Conservation (phyloP, 495 filamentous ascomycete species). For the Pyrenula massariospora region DNA sequence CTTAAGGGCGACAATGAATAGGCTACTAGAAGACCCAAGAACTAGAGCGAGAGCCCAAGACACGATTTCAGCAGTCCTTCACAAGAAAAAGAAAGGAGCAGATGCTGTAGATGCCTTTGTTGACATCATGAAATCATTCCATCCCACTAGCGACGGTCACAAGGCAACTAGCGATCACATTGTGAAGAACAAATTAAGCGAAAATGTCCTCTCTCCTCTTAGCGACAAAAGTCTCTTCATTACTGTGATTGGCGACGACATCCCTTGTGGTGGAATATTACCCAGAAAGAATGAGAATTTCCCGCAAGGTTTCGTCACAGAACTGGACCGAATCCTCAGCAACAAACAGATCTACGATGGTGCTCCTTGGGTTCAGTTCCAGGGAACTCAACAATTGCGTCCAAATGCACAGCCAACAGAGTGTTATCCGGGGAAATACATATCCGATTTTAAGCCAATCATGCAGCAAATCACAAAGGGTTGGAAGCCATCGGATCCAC, state of each 20-base stretch:
- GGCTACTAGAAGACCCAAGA: too few relatives aligned
- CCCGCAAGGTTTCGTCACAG: too few relatives aligned
- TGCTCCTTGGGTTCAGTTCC: not conserved
- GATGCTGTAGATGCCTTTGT: not conserved
- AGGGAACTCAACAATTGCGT: not conserved
- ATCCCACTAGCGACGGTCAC: not conserved
- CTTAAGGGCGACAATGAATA: too few relatives aligned
- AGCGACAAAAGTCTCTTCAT: not conserved
- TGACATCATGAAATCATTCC: not conserved
- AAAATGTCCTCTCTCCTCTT: not conserved
- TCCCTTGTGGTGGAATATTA: not conserved
- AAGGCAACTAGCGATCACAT: not conserved
- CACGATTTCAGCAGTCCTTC: not conserved
- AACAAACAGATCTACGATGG: not conserved
- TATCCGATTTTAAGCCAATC: not conserved
- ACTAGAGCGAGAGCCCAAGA: not conserved
- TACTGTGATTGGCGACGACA: not conserved
- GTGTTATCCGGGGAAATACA: not conserved
- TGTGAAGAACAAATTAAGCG: not conserved
- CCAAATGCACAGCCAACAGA: not conserved
- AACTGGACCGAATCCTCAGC: too few relatives aligned
- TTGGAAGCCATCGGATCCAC: not conserved
- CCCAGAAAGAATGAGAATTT: too few relatives aligned
- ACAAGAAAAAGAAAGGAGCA: not conserved
- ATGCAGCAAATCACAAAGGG: not conserved